A percentile compares a stretch with the other conserved stretches of the same genome.
These are phyloP conservation scores for Aspergillus cristatus DNA, from an alignment of 495 filamentous ascomycete species.

Conservation along the genomic window DNA sequence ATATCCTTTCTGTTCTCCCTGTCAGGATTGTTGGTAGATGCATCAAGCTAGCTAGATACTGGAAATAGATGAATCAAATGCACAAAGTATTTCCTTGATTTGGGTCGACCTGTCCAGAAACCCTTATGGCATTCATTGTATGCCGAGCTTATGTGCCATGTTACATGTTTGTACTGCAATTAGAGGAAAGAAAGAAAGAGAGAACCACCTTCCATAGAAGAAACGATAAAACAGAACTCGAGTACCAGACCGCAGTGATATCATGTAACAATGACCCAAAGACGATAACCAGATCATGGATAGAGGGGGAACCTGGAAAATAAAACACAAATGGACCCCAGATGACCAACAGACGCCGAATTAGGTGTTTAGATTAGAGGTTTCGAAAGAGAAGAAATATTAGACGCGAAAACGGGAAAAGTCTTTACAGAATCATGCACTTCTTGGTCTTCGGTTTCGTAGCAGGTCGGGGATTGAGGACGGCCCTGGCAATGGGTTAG, in stretches of 20 bases:
- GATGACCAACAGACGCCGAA: conserved; percentile 32
- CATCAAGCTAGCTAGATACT: too few species aligned
- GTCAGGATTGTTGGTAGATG: not conserved
- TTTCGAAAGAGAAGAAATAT: conserved; percentile 6
- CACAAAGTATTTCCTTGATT: too few species aligned
- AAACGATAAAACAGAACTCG: not conserved
- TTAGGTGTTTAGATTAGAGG: conserved; percentile 37
- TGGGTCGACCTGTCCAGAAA: not conserved
- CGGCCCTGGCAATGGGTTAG: conserved; percentile 48
- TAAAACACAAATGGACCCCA: conserved; percentile 9
- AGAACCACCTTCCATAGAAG: conserved; percentile 5
- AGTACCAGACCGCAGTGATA: too few species aligned
- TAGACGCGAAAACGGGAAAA: not conserved
- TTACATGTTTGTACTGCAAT: conserved; percentile 24
- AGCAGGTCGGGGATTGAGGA: conserved; percentile 66
- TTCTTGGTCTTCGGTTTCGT: conserved; percentile 57
- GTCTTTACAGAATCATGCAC: conserved; percentile 66
- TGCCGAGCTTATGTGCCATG: conserved; percentile 19
- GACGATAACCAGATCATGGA: conserved; percentile 24
- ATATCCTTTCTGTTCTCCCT: conserved; percentile 12
- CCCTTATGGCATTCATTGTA: conserved; percentile 10
- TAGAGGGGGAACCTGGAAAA: conserved; percentile 5
- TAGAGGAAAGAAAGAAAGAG: conserved; percentile 8
- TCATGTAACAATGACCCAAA: too few species aligned
- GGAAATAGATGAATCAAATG: too few species aligned